These are phyloP conservation scores for Haematococcus lacustris DNA, from an alignment of 139 green algal species.

Conservation along the genomic window DNA sequence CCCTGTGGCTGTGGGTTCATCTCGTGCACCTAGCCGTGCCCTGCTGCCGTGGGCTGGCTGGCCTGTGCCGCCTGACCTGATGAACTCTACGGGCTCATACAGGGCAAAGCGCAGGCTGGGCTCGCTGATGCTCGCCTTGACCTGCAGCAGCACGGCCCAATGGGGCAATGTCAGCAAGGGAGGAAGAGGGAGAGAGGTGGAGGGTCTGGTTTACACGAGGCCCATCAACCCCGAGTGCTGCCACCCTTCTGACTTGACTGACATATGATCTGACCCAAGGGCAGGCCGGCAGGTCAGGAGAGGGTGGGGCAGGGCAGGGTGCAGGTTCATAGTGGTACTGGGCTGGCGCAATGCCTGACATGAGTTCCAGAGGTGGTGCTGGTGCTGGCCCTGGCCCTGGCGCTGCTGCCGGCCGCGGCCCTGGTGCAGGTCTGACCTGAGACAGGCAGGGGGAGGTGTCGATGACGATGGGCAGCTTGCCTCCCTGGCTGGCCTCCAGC, in stretches of 20 bases:
- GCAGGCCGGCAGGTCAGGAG: neutral
- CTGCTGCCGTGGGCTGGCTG: too few relatives aligned
- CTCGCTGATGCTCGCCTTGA: constrained; percentile 72
- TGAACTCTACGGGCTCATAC: constrained; percentile 96
- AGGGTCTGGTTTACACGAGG: neutral
- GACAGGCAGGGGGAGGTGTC: constrained; percentile 90
- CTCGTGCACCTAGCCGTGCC: too few relatives aligned
- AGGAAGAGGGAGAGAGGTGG: neutral
- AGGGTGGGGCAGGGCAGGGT: neutral
- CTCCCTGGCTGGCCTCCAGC: constrained; percentile 75
- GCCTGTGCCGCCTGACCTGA: constrained; percentile 46
- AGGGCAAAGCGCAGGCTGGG: constrained; percentile 73
- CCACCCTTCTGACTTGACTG: too few relatives aligned
- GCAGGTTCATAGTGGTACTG: neutral
- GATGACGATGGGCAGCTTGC: constrained; percentile 86
- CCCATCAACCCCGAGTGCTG: neutral
- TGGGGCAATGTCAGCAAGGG: too few relatives aligned
- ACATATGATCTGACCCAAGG: neutral
- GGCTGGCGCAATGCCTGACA: neutral
- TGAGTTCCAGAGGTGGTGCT: neutral
- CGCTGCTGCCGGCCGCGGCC: neutral
- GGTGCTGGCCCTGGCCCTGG: neutral
- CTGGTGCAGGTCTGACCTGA: constrained; percentile 54
- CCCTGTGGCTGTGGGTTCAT: too few relatives aligned
- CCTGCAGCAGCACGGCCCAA: too few relatives aligned